A percentile compares a stretch with the other conserved stretches of the same genome.
Conservation (phyloP, 306 rosid genomes). For the Prunus fruticosa region DNA sequence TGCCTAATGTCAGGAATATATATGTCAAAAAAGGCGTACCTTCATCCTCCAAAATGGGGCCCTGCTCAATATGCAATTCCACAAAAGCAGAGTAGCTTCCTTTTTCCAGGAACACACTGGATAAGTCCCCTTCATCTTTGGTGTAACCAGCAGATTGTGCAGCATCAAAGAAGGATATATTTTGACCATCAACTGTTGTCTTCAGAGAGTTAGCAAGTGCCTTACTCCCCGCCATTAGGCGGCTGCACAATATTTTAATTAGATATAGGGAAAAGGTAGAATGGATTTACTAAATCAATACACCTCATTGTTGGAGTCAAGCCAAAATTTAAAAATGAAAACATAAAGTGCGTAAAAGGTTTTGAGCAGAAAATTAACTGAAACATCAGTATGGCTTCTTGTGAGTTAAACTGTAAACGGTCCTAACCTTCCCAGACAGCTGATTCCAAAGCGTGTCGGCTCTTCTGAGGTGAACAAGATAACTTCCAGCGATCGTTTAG, state of each 20-base stretch:
- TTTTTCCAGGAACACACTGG: slow-evolving; percentile 63
- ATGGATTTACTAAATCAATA: not conserved
- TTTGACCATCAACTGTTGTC: slow-evolving; percentile 66
- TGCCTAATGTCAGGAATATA: slow-evolving; percentile 12
- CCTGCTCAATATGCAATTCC: slow-evolving; percentile 94
- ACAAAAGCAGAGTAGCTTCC: slow-evolving; percentile 88
- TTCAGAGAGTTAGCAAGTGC: slow-evolving; percentile 59
- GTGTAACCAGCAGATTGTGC: slow-evolving; percentile 81
- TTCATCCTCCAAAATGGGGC: slow-evolving; percentile 90
- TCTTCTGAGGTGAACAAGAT: slow-evolving; percentile 94
- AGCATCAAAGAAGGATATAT: slow-evolving; percentile 77
- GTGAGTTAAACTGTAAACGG: slow-evolving; percentile 8
- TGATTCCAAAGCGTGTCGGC: slow-evolving; percentile 89
- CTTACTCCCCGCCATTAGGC: slow-evolving; percentile 77
- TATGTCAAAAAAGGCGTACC: slow-evolving; percentile 34
- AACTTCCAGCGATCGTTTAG: slow-evolving; percentile 76
- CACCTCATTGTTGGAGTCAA: not conserved
- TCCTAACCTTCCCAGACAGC: slow-evolving; percentile 94
- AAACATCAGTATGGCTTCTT: slow-evolving; percentile 13
- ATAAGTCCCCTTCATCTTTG: slow-evolving; percentile 50
- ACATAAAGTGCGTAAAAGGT: not conserved
- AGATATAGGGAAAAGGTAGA: slow-evolving; percentile 23
- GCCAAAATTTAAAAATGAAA: not conserved
- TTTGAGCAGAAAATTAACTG: not conserved
- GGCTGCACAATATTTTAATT: slow-evolving; percentile 49